A percentile compares a stretch with the other conserved stretches of the same genome.
Conservation (phyloP, 768 basidiomycete genomes). For the Tylopilus felleus region DNA sequence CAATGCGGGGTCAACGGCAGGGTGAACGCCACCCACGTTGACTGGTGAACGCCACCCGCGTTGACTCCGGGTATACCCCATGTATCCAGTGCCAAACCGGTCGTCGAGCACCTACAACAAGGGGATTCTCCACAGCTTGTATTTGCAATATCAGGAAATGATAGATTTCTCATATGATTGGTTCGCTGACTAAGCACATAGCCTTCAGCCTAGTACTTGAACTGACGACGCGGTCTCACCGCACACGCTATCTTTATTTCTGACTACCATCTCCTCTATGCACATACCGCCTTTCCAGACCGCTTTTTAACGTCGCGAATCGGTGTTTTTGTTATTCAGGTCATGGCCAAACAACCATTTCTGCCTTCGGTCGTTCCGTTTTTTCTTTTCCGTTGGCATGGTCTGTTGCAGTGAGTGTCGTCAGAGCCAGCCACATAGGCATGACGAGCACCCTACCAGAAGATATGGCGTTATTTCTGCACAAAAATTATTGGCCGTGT, state of each 20-base stretch:
- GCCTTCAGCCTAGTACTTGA: neutral
- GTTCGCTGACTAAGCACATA: constrained; percentile 25
- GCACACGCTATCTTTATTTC: neutral
- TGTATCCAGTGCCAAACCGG: too few relatives aligned
- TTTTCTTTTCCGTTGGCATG: neutral
- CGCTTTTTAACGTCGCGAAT: too few relatives aligned
- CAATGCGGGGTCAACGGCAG: too few relatives aligned
- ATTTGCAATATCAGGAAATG: constrained; percentile 19
- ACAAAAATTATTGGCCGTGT: too few relatives aligned
- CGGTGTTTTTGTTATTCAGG: constrained; percentile 8
- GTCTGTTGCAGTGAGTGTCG: neutral
- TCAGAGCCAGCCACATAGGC: neutral
- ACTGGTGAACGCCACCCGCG: too few relatives aligned
- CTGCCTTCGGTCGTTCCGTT: neutral
- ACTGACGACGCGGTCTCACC: neutral
- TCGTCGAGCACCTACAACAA: constrained; percentile 5
- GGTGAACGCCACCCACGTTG: too few relatives aligned
- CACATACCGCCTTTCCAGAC: too few relatives aligned
- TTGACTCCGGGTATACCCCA: too few relatives aligned
- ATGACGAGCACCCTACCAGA: too few relatives aligned
- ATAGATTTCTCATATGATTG: constrained; percentile 28
- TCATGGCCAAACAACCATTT: constrained; percentile 18
- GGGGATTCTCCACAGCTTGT: neutral
- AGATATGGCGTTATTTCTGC: too few relatives aligned
- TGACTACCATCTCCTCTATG: too few relatives aligned